These are phyloP conservation scores for Blastobotrys niveus DNA, from an alignment of 1,139 yeast genomes.

Conservation along the genomic window DNA sequence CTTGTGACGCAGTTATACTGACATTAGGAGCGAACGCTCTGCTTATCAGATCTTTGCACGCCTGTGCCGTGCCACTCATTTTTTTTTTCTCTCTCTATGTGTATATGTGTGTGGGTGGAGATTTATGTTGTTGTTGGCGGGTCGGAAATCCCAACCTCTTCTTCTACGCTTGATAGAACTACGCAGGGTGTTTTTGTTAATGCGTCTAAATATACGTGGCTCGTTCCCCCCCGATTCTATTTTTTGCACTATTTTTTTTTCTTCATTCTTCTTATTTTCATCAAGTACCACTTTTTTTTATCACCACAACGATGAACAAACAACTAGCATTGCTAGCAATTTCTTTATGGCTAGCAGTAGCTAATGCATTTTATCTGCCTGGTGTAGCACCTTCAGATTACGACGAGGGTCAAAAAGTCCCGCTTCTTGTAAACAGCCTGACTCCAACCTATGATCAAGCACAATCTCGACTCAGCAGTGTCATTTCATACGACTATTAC, in stretches of 20 bases:
- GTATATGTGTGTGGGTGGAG: neutral
- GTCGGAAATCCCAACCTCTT: neutral
- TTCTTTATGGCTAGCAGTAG: slow-evolving; percentile 7
- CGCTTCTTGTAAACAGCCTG: slow-evolving; percentile 79
- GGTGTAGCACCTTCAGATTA: slow-evolving; percentile 95
- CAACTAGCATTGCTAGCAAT: slow-evolving; percentile 1
- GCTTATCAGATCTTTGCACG: slow-evolving; percentile 22
- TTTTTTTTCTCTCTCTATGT: neutral
- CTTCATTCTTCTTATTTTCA: neutral
- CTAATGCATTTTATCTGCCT: slow-evolving; percentile 75
- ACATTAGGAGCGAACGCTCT: slow-evolving; percentile 54
- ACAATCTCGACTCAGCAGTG: slow-evolving; percentile 28
- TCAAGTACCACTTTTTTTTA: no score
- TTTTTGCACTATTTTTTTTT: neutral
- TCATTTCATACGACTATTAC: slow-evolving; percentile 59
- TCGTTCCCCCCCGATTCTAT: neutral
- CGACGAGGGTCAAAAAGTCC: slow-evolving; percentile 61
- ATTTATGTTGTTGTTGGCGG: slow-evolving; percentile 2
- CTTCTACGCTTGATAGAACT: neutral
- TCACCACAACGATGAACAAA: slow-evolving; percentile 2
- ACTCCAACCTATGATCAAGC: slow-evolving; percentile 52
- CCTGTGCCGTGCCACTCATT: neutral
- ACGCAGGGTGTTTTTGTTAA: neutral
- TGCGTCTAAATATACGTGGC: slow-evolving; percentile 2
- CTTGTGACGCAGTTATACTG: slow-evolving; percentile 48